Evolutionary conservation across 1,139 yeast species (phyloP), one percentile per base, ranked within the genome.

Genomic region (Candida tetrigidarum): DNA sequence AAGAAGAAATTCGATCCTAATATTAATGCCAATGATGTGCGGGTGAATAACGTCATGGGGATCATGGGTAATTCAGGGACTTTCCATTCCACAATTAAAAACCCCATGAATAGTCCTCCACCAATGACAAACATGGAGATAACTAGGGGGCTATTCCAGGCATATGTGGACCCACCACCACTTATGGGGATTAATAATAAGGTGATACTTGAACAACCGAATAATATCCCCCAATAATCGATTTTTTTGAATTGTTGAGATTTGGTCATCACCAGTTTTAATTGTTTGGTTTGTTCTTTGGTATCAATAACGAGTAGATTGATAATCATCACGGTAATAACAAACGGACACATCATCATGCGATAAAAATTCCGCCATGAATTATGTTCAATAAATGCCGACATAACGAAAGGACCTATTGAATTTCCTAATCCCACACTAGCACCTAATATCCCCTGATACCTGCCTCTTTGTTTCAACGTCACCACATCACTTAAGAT

Each of bases 401-500:
- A 78, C 50, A 80, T 80, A 9, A 81, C 55, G 42, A 81, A 71
- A 0, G 85, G 85, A 0, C 84, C 85, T 5, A 76, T 48, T 0
- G 78, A 78, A 52, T 75, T 76, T 2, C 85, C 86, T 4, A 79
- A 49, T 0, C 83, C 83, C n/a, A 80, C 72, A 37, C 69, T 66
- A 0, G 78, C 59, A 4, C 82, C 83, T 27, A 78, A 63, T 34
- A 71, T 69, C 1, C 78, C 78, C 53, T 71, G 75, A 51, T 63
- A 72, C 47, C 68, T 71, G 0, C 78, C 78, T 51, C 80, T 59
- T 49, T 71, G 69, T 48, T 69, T 63, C 19, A 71, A 61, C 0
- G 76, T 67, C 10, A 72, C 67, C 14, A 74, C 59, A 48, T 74
- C 80, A 42, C 76, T 67, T 45, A 71, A 61, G 11, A 73, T 65